Evolutionary conservation across 768 basidiomycete species (phyloP), one percentile per base, ranked within the genome.

Genomic region (Panaeolus papilionaceus): DNA sequence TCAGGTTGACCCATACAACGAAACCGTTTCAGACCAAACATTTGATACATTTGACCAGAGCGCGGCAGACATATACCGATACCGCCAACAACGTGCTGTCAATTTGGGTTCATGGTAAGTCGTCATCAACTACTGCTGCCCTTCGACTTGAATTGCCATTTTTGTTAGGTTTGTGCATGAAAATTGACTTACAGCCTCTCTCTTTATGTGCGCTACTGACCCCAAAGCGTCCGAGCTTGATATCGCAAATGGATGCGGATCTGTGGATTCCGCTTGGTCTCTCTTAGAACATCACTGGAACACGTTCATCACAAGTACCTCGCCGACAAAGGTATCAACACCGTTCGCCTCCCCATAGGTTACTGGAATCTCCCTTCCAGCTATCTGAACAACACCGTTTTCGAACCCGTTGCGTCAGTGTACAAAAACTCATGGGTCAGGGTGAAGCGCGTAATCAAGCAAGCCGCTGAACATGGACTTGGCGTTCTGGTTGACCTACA

Each of bases 221-320:
- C 71, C 79, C 14, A 79, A 81, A 71, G 71, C 78, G 2, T 84
- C 90, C 1, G 92, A 92, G 73, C 74, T 89, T 40, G 90, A 92
- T 73, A 85, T 93, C 45, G 90, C 91, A 5, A 82, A 78, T 18
- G 91, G 91, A 2, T 92, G 87, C 86, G 82, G 81, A 18, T 82
- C 81, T 23, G 63, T 71, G 8, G 71, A 76, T 2, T 73, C 72
- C 68, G 85, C 89, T 54, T 83, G 82, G 9, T 78, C 83, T 2
- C 76, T 81, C 65, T 81, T 94, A 47, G 91, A 94, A 76, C 80
- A 78, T 20, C 93, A 94, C 76, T 94, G 93, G 93, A 90, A 92
- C 71, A 86, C 85, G 0, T 94, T 88, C 79, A 87, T 94, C 73
- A 85, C 78, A 74, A 81, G 26, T 89, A 89, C 73, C 86, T 95